A percentile compares a stretch with the other conserved stretches of the same genome.
These are phyloP conservation scores for Hirschioporus abietinus DNA, from an alignment of 768 basidiomycete species.

Conservation along the genomic window DNA sequence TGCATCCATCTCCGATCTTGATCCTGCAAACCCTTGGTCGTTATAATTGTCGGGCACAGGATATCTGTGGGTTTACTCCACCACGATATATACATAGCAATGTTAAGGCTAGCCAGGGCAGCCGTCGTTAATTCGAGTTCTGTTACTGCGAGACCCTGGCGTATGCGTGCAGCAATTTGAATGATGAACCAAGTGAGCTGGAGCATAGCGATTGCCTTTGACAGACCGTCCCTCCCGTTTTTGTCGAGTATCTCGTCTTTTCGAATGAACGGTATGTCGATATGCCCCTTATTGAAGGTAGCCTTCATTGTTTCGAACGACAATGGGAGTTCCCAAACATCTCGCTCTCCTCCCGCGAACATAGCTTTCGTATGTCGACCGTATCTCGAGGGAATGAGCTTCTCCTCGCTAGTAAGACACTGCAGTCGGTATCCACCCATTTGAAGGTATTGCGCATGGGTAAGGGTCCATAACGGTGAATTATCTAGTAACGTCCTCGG, in stretches of 20 bases:
- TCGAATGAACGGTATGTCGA: not conserved
- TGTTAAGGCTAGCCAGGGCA: not conserved
- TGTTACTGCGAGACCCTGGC: not conserved
- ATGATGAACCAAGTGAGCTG: not conserved
- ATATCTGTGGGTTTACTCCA: not conserved
- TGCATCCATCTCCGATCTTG: not conserved
- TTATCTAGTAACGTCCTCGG: not conserved
- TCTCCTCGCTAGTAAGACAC: not conserved
- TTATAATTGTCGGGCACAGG: not conserved
- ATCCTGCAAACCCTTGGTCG: not conserved
- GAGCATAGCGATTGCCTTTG: not conserved
- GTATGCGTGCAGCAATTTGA: not conserved
- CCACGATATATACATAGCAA: not conserved
- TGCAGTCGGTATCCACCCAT: conserved; percentile 7
- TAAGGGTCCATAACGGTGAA: conserved; percentile 3
- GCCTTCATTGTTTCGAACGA: not conserved
- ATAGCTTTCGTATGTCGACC: not conserved
- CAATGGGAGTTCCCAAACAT: not conserved
- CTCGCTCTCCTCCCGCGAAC: not conserved
- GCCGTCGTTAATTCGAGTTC: not conserved
- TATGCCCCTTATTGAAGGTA: not conserved
- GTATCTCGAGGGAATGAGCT: too few relatives aligned
- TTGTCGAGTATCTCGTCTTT: not conserved
- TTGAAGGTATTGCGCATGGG: conserved; percentile 6
- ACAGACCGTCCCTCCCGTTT: not conserved